Base-by-base conservation (phyloP, 345 rosid species). In the Turritis glabra region DNA sequence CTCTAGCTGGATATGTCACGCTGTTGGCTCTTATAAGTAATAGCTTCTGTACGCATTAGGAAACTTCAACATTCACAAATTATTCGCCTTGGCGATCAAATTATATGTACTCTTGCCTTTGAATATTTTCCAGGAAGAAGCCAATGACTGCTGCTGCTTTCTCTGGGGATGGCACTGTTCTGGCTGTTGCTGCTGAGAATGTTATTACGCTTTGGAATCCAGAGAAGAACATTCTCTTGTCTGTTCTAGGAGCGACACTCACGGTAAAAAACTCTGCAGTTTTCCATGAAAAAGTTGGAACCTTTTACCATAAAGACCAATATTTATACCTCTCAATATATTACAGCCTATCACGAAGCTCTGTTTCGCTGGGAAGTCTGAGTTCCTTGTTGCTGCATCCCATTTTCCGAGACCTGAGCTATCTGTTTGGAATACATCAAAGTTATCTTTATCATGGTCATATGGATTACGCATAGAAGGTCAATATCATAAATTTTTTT, bases 21-120 rank as follows among this genome's bases (percentile, higher is more conserved):
- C 99, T 40, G 92, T 90, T 73, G 99, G 97, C 67, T 87, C 99
- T 59, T 92, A 90, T 57, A 90, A 88, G 99, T 95, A 90, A 76
- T 81, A 66, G 2, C 30, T 47, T 76, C 55, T 76, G 25, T 69
- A 14, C n/a, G 32, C 27, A 13, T 30, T 58, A 46, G 3, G 15
- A 50, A 64, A 27, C 29, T 64, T 72, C 18, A 57, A 67, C 57
- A 44, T 18, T 55, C 35, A 46, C 5, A 0, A 13, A 53, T 32
- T 33, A 46, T 22, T 44, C 5, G 0, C n/a, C 32, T 60, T 33
- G 11, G 55, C 3, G 27, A 19, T 54, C 46, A 46, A 21, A 15
- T 44, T 12, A 11, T 8, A 17, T 43, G 44, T 8, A 12, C 29
- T 57, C 23, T 46, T 29, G 7, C 8, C 18, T 57, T 21, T 43